Evolutionary conservation across 352 stramenopile species (phyloP).

Genomic region (Peronospora tabacina): DNA sequence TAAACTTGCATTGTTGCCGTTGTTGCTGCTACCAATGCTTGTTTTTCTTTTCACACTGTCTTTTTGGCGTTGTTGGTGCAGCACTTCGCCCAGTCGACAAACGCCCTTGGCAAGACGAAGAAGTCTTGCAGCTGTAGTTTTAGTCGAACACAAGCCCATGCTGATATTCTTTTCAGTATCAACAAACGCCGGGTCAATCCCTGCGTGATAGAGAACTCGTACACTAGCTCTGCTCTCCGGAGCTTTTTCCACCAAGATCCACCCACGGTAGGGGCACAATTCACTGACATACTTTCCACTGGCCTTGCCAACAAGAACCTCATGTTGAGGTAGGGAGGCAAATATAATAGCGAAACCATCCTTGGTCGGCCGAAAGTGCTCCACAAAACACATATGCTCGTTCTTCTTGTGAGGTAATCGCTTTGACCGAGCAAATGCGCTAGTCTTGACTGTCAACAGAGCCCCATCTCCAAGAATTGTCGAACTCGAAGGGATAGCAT

Average conservation of each 20-base stretch:
- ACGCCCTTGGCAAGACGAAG: slow-evolving; percentile 26
- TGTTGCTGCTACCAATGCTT: background rate
- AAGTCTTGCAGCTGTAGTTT: slow-evolving; percentile 24
- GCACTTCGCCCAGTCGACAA: slow-evolving; percentile 24
- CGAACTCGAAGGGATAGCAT: slow-evolving; percentile 9
- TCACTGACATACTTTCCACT: slow-evolving; percentile 26
- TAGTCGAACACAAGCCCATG: slow-evolving; percentile 19
- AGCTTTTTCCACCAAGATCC: slow-evolving; percentile 27
- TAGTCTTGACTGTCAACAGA: slow-evolving; percentile 30
- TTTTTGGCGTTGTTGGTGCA: slow-evolving; percentile 17
- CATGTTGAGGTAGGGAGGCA: slow-evolving; percentile 18
- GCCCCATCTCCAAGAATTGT: slow-evolving; percentile 4
- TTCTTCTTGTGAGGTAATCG: slow-evolving; percentile 30
- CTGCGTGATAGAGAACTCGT: slow-evolving; percentile 23
- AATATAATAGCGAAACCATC: slow-evolving; percentile 30
- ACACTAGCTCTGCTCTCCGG: slow-evolving; percentile 25
- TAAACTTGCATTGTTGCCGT: background rate
- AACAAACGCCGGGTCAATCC: slow-evolving; percentile 12
- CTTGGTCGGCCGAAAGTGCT: slow-evolving; percentile 31
- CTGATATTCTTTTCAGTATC: slow-evolving; percentile 4
- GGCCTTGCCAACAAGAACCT: slow-evolving; percentile 33
- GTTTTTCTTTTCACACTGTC: slow-evolving; percentile 9
- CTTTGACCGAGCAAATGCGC: slow-evolving; percentile 26
- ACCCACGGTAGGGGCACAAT: slow-evolving; percentile 19
- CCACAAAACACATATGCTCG: slow-evolving; percentile 33